Evolutionary conservation across 2,329 filamentous ascomycete genomes (phyloP), one percentile per base, ranked within the genome.

Genomic region (Fusarium incarnatum): DNA sequence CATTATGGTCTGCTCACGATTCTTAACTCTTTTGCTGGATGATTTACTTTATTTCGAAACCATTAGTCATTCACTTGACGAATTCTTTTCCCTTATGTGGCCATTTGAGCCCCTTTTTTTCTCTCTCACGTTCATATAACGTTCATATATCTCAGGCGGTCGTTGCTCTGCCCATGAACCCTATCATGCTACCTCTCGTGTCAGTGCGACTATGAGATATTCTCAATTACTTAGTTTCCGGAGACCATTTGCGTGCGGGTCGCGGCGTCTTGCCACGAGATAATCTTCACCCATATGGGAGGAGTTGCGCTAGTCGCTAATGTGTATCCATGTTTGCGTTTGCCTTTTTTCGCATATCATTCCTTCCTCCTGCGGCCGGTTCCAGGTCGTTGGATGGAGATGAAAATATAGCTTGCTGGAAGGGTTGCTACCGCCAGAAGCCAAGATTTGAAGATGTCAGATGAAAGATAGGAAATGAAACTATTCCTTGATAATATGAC

Each of bases 391-490:
- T 72, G 73, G 73, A 72, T 67, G 69, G 66, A 52, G 53, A 67
- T 66, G 64, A 46, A 47, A 59, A 55, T 54, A 53, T 52, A 64
- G 57, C 48, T 69, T 68, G 45, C 44, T 58, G 55, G 52, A 55
- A 41, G 61, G 57, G 37, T 40, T 56, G 62, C 22, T 32, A 59
- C 56, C 28, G 34, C 23, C 15, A 50, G 54, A 67, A 69, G 58
- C 60, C 68, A 72, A 60, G 64, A 70, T 59, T 69, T 57, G 56
- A 74, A 71, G 68, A 66, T 63, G 59, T 63, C 60, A 67, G 62
- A 75, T 41, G 72, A 74, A 68, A 70, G 53, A 73, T 73, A 74
- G 72, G 60, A 68, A 73, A 75, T 62, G 73, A 74, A 71, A 52
- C 41, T 44, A 71, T 70, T 71, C 48, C 55, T 71, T 52, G 41